Evolutionary conservation across 805 yeast genomes (phyloP), one percentile per base, ranked within the genome.

Genomic region (Zygoascus ofunaensis): DNA sequence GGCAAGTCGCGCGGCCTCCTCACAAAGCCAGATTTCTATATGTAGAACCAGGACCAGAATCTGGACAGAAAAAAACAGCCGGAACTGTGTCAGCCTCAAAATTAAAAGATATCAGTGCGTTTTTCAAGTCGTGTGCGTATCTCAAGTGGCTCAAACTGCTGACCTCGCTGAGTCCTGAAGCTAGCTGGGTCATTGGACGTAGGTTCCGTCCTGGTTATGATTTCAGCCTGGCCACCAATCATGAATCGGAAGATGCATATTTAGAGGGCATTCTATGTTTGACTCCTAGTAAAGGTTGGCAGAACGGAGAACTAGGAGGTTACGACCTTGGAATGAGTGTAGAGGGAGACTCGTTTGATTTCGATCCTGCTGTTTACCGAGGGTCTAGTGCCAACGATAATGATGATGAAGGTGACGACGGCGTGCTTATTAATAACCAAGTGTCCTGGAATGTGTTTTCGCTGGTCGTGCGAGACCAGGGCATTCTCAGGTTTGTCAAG

Each of bases 171-270:
- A 46, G 21, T 5, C 77, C 82, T 5, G 65, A 77, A 2, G 73
- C 80, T 40, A 84, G 82, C 50, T 85, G 82, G 52, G 66, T 83
- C 1, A 59, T 89, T 21, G 74, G 85, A 5, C 74, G 99, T 56
- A 71, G 97, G 50, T 92, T 92, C 66, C 76, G 98, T 55, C 98
- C 96, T 1, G 98, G 97, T 2, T 80, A 77, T 23, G 99, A 92
- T 61, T 92, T 85, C 63, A 89, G 90, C 2, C 66, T 92, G 37
- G 98, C 98, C 0, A 85, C 97, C 0, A 66, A 76, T 2, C 73
- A 72, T 17, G 70, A 55, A 5, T 53, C 55, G 45, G 67, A 53
- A 21, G 56, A 48, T 1, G 74, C 76, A 2, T 59, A 77, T 1
- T 61, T 90, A 17, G 97, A 90, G 56, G 92, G 87, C 2, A 84